Evolutionary conservation across 2,329 filamentous ascomycete species (phyloP).

Genomic region (Ilyonectria sp.): DNA sequence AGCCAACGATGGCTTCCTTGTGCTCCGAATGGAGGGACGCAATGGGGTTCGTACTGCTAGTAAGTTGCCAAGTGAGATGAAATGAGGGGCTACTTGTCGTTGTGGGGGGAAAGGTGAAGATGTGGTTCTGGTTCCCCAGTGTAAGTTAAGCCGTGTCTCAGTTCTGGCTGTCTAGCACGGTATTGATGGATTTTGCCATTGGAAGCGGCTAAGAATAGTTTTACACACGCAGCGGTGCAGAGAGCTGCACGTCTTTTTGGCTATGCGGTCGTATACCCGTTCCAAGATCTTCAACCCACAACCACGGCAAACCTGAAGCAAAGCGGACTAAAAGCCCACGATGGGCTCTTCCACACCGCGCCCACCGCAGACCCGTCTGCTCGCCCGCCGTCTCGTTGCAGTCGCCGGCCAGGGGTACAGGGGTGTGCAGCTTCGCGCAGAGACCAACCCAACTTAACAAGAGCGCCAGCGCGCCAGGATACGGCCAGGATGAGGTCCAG

Average conservation of each 20-base stretch:
- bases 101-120: not conserved
- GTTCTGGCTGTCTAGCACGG: not conserved
- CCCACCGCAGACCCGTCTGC: conserved; percentile 46
- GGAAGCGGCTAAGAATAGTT: not conserved
- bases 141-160: not conserved
- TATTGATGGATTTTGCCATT: too few relatives aligned
- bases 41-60: not conserved
- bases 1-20: conserved; percentile 10
- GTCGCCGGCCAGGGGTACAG: conserved; percentile 39
- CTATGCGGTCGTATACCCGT: not conserved
- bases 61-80: not conserved
- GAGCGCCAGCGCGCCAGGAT: conserved; percentile 36
- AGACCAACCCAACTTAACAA: conserved; percentile 26
- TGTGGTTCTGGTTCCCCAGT: not conserved
- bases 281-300: conserved; percentile 22
- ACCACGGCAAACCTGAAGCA: conserved; percentile 27
- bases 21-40: not conserved
- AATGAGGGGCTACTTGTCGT: not conserved
- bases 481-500: conserved; percentile 21
- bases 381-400: conserved; percentile 36
- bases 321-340: conserved; percentile 23
- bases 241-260: too few relatives aligned
- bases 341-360: conserved; percentile 42
- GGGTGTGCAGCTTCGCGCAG: conserved; percentile 29
- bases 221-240: too few relatives aligned